A percentile compares a stretch with the other conserved stretches of the same genome.
phyloP scores from a whole-genome alignment of 2,329 filamentous ascomycete species.

The Colletotrichum kahawae region DNA sequence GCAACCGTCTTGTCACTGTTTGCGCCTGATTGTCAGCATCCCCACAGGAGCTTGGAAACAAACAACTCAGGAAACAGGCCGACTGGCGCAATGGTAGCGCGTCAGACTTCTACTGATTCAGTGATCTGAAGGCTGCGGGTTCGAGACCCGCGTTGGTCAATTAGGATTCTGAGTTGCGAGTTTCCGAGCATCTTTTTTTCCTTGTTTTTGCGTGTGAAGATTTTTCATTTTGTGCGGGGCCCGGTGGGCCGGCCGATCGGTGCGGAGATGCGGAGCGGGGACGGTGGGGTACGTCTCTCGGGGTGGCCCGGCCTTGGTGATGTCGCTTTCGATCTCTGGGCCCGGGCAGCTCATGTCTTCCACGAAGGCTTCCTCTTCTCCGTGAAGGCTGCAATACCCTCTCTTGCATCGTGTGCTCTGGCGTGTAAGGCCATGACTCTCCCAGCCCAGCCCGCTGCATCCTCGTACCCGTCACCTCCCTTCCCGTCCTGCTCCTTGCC shows the following conservation, averaged over 20 bases:
- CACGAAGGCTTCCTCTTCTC: slow-evolving; percentile 30
- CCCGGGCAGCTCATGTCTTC: slow-evolving; percentile 15
- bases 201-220: not conserved
- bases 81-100: slow-evolving; percentile 23
- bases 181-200: not conserved
- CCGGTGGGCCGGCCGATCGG: not conserved
- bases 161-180: not conserved
- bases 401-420: slow-evolving; percentile 29
- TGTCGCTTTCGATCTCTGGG: not conserved
- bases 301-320: not conserved
- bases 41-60: not conserved
- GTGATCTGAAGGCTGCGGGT: slow-evolving; percentile 20
- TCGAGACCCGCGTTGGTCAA: slow-evolving; percentile 20
- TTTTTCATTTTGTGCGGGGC: not conserved
- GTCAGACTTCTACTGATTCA: slow-evolving; percentile 17
- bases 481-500: slow-evolving; percentile 5
- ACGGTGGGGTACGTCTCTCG: not conserved
- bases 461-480: slow-evolving; percentile 28
- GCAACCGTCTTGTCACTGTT: not conserved
- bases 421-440: slow-evolving; percentile 34
- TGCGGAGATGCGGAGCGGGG: not conserved
- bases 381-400: slow-evolving; percentile 32
- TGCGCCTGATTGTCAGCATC: not conserved
- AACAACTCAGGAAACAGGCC: not conserved
- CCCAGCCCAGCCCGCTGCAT: slow-evolving; percentile 31